Evolutionary conservation across 441 rosid genomes (phyloP), one percentile per base, ranked within the genome.

Genomic region (Dalechampia spathulata): DNA sequence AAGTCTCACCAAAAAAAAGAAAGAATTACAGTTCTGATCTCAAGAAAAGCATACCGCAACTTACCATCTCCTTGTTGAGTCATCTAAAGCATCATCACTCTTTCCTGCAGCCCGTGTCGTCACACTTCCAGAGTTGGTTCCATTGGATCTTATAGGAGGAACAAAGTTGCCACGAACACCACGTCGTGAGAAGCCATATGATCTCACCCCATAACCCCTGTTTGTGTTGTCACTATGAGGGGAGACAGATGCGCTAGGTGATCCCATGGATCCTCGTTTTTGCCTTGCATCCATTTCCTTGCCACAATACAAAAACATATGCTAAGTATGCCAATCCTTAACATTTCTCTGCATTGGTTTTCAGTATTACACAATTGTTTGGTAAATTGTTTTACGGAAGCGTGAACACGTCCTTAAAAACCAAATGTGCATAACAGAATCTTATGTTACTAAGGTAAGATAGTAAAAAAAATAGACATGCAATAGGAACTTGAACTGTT

Each of bases 61-160:
- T 74, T 60, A 93, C 99, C 96, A 85, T 69, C 76, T 82, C 72
- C 74, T 89, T 49, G 96, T 82, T 66, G 96, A 87, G 61, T 89
- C 92, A 58, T 86, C 96, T 50, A 82, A 64, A 63, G 79, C 69
- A 70, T 89, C 96, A 49, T 89, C 95, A 58, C 74, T 70, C 83
- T 82, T 90, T 75, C 89, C 97, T 62, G 70, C 65, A 65, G 56
- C 67, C 57, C 87, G 73, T 64, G 99, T 69, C 30, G 79, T 85
- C 78, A 68, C 66, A 70, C 74, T 89, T 64, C 96, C 97, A 55
- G 45, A 49, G 68, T 55, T 77, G 60, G 70, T 59, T 51, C 88
- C 86, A 64, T 82, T 82, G 17, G 90, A 72, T 79, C 60, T 89
- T 73, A 89, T 80, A 16, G 96, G 96, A 46, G 99, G 96, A 61